Evolutionary conservation across 192 early-diverging fungal genomes (phyloP).

Genomic region (Thoreauomyces humboldtii): DNA sequence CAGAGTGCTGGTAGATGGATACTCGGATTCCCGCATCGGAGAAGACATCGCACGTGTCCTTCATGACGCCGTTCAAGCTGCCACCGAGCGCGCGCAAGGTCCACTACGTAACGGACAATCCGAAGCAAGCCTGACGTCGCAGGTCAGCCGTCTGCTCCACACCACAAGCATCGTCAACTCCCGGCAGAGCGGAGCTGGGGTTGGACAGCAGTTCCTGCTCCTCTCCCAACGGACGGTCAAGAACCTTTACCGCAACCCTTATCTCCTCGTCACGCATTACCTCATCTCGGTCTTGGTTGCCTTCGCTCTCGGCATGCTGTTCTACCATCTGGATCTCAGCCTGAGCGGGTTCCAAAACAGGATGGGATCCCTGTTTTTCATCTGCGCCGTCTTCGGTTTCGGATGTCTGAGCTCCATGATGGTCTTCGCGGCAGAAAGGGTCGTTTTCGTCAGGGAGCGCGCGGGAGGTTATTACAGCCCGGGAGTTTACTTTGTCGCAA

Average conservation of each 20-base stretch:
- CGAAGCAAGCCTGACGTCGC: neutral
- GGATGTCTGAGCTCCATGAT: constrained; percentile 62
- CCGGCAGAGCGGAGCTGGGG: constrained; percentile 41
- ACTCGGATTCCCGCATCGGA: constrained; percentile 22
- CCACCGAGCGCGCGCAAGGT: too few species aligned
- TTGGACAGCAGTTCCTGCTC: constrained; percentile 69
- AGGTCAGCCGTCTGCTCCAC: neutral
- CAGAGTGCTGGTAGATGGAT: constrained; percentile 36
- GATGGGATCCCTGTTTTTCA: constrained; percentile 70
- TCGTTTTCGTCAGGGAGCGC: constrained; percentile 70
- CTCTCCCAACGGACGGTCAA: constrained; percentile 73
- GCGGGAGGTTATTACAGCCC: constrained; percentile 75
- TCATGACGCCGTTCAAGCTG: constrained; percentile 24
- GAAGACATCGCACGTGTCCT: constrained; percentile 25
- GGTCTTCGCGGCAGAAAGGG: constrained; percentile 64
- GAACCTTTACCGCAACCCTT: constrained; percentile 78
- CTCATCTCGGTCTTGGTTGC: constrained; percentile 67
- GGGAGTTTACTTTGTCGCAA: constrained; percentile 63
- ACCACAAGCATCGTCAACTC: neutral
- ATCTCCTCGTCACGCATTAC: constrained; percentile 74
- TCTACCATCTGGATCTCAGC: constrained; percentile 61
- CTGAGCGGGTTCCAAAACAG: constrained; percentile 74
- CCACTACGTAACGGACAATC: too few species aligned
- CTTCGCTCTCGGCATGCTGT: constrained; percentile 59
- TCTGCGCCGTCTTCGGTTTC: constrained; percentile 72